Base-by-base conservation (phyloP, 148 eudicot species). In the Rhododendron simsii region DNA sequence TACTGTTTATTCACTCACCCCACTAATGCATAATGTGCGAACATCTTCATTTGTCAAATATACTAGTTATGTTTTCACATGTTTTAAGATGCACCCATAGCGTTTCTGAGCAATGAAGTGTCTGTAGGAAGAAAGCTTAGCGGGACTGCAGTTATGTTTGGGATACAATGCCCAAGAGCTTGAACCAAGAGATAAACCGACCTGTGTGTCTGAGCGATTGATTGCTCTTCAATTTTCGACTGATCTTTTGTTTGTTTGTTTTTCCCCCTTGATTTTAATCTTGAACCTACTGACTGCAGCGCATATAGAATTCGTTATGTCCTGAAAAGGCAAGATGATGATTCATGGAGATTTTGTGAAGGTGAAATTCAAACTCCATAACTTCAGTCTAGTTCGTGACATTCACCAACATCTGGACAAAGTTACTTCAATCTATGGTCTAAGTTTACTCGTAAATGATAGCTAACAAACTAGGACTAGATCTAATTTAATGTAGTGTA, bases 281-380 rank as follows among this genome's bases (percentile, higher is more conserved):
- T 81, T 71, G 77, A 15, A 41, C 73, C 41, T 13, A 48, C 83
- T 88, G 61, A 78, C 74, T 93, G 92, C 96, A 96, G 99, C 91
- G 89, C 95, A 10, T 96, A 96, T 84, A 92, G 88, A 83, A 95
- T 96, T 57, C 92, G 89, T 30, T 96, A 96, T 83, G 84, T 90
- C 78, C 89, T 96, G 87, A 91, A 87, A 90, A 91, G 93, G 89
- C 95, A 93, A 89, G 94, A 91, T 63, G 96, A 94, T 82, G 96
- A 94, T 81, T 90, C 98, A 0, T 96, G 99, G 99, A 95, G 91
- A 86, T 95, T 96, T 89, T 93, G 90, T 87, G 93, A 95, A 91
- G 95, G 94, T 73, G 91, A 90, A 87, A 87, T 96, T 85, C 90
- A 87, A 76, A 81, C 91, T 83, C 76, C 93, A 30, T 93, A 91